A percentile compares a stretch with the other conserved stretches of the same genome.
These are phyloP conservation scores for Apiospora hydei DNA, from an alignment of 2,329 filamentous ascomycete genomes.

Conservation along the genomic window DNA sequence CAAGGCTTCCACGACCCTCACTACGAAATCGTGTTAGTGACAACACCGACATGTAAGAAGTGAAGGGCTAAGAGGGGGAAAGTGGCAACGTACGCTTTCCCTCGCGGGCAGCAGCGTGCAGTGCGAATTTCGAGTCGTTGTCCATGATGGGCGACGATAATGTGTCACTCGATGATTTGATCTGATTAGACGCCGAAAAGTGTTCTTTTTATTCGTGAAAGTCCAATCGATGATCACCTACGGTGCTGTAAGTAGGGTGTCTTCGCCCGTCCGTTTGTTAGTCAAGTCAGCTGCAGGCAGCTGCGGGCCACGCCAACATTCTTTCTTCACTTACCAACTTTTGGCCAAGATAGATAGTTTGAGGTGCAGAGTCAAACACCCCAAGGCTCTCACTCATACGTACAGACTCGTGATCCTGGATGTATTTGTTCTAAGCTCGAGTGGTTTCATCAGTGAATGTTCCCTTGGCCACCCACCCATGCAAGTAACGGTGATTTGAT, in stretches of 20 bases:
- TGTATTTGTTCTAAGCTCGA: neutral
- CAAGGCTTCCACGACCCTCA: constrained; percentile 74
- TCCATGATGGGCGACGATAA: constrained; percentile 35
- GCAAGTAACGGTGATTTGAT: neutral
- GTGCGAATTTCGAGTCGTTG: constrained; percentile 71
- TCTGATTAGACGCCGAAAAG: neutral
- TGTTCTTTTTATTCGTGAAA: neutral
- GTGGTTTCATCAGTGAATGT: neutral
- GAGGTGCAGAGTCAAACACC: neutral
- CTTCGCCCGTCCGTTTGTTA: constrained; percentile 8
- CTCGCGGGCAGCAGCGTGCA: constrained; percentile 87
- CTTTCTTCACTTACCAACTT: neutral
- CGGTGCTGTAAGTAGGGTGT: neutral
- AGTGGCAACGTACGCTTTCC: constrained; percentile 71
- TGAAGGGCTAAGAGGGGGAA: neutral
- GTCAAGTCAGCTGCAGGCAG: constrained; percentile 22
- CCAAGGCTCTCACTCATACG: neutral
- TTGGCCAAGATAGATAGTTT: neutral
- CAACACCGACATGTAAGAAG: constrained; percentile 18
- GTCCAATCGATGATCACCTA: neutral
- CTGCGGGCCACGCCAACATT: constrained; percentile 21
- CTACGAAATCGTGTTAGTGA: constrained; percentile 50
- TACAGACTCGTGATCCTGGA: neutral
- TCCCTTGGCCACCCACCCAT: neutral
- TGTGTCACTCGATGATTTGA: no score